These are phyloP conservation scores for Meyerozyma carpophila DNA, from an alignment of 1,139 yeast genomes.

Conservation along the genomic window DNA sequence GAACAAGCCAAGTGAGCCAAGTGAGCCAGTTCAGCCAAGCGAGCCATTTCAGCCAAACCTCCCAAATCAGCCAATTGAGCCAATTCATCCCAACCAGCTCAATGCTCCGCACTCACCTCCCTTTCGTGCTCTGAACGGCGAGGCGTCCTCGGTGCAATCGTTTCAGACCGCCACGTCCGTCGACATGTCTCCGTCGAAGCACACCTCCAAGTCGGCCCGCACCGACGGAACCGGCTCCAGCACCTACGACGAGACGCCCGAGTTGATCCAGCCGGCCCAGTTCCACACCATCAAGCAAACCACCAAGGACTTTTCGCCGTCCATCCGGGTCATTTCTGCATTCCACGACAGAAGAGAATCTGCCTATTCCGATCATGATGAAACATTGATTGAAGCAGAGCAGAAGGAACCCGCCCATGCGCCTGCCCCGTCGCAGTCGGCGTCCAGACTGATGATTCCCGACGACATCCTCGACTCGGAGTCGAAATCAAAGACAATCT, in stretches of 20 bases:
- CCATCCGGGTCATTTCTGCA: constrained; percentile 2
- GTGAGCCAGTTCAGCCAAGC: neutral
- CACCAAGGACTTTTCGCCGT: constrained; percentile 6
- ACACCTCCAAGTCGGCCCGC: neutral
- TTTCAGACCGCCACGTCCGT: neutral
- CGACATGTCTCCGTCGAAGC: neutral
- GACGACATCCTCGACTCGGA: neutral
- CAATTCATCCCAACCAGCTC: too few relatives aligned
- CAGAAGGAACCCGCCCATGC: neutral
- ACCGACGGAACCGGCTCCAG: constrained; percentile 9
- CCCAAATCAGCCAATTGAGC: too few relatives aligned
- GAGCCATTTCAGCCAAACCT: neutral
- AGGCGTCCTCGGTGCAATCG: neutral
- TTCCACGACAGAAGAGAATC: constrained; percentile 4
- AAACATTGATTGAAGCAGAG: constrained; percentile 1
- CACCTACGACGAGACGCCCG: constrained; percentile 21
- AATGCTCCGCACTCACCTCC: neutral
- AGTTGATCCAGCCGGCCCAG: constrained; percentile 21
- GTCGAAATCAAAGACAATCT: neutral
- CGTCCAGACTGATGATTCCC: neutral
- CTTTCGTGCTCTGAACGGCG: neutral
- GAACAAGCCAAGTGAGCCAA: neutral
- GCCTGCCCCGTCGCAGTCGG: neutral
- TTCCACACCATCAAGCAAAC: constrained; percentile 12
- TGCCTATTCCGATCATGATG: constrained; percentile 3